Evolutionary conservation across 305 asterid species (phyloP).

Genomic region (Coffea humblotiana): DNA sequence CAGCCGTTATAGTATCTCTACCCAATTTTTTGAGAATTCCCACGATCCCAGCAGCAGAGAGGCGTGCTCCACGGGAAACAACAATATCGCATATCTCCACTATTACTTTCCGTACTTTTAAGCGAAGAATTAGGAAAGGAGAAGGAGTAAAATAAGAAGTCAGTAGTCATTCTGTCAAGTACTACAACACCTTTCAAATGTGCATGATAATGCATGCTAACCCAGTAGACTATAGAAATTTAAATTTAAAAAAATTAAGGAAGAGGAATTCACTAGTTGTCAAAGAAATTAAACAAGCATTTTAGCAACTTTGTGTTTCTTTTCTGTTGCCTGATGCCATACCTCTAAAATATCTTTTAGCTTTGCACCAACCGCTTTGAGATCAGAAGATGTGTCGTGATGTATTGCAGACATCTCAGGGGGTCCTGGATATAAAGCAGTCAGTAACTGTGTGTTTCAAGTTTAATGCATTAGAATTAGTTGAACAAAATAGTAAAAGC

Average conservation of each 20-base stretch:
- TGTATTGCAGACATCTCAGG: conserved; percentile 89
- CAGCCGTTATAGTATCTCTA: conserved; percentile 49
- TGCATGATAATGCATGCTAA: neutral
- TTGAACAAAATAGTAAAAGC: neutral
- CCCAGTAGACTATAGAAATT: too few relatives aligned
- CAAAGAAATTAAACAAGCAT: neutral
- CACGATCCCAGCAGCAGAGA: conserved; percentile 28
- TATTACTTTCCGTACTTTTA: conserved; percentile 55
- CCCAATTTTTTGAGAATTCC: conserved; percentile 85
- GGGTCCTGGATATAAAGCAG: conserved; percentile 57
- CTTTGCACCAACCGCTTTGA: conserved; percentile 73
- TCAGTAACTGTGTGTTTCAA: conserved; percentile 2
- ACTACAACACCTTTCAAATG: neutral
- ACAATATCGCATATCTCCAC: conserved; percentile 69
- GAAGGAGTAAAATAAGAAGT: neutral
- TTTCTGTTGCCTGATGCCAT: neutral
- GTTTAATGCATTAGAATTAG: neutral
- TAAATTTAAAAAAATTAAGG: too few relatives aligned
- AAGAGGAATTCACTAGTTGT: neutral
- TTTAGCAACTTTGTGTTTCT: neutral
- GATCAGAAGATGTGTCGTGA: conserved; percentile 83
- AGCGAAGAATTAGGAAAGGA: conserved; percentile 40
- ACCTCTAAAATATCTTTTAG: conserved; percentile 82
- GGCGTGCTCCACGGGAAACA: conserved; percentile 85
- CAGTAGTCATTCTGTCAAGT: neutral